Evolutionary conservation across 176 grass and related monocot genomes (phyloP).

Genomic region (Juncus inflexus): DNA sequence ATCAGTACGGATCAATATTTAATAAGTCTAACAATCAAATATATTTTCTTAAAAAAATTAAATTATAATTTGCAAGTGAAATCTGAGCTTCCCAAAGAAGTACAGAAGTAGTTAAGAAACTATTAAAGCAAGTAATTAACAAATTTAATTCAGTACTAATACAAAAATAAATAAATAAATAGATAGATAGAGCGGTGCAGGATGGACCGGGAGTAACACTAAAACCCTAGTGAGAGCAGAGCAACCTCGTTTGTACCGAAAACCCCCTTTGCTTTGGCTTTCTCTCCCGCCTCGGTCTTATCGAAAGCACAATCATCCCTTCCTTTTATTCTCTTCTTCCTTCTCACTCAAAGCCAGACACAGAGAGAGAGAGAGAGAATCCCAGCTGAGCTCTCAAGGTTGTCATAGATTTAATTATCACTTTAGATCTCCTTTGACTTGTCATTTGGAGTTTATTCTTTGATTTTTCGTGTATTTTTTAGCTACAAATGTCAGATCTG

Average conservation of each 20-base stretch:
- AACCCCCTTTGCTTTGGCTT: not conserved
- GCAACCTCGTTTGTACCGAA: conserved; percentile 27
- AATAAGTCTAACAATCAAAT: no score
- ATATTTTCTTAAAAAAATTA: no score
- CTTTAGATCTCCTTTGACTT: no score
- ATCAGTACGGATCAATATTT: no score
- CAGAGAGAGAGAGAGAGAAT: not conserved
- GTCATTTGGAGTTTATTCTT: not conserved
- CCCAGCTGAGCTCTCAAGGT: conserved; percentile 12
- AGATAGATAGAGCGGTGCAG: no score
- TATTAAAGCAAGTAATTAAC: no score
- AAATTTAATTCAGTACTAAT: no score
- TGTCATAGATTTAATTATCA: not conserved
- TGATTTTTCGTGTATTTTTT: not conserved
- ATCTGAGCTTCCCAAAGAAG: no score
- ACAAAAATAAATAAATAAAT: no score
- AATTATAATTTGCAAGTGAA: no score
- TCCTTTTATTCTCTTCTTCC: conserved; percentile 1
- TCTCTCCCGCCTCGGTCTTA: conserved; percentile 33
- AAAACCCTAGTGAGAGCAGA: conserved; percentile 20
- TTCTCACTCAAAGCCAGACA: not conserved
- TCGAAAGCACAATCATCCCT: not conserved
- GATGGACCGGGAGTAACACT: no score
- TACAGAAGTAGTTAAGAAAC: no score
- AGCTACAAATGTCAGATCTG: not conserved